A percentile compares a stretch with the other conserved stretches of the same genome.
Evolutionary conservation across 441 rosid species (phyloP).

Genomic region (Populus hybrid): DNA sequence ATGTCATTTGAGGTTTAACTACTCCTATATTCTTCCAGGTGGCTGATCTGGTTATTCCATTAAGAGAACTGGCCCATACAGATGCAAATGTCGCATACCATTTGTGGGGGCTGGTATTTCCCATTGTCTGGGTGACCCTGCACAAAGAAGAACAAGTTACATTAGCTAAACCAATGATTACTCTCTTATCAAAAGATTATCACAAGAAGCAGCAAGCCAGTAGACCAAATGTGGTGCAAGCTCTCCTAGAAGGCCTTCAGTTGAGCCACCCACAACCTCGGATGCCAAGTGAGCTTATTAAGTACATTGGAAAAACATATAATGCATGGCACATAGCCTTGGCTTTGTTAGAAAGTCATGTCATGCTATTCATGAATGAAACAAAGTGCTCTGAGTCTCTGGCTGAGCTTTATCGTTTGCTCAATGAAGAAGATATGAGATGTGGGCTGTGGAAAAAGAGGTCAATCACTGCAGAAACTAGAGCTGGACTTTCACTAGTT

Average conservation of each 20-base stretch:
- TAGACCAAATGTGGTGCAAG: slow-evolving; percentile 99
- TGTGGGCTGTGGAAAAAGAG: slow-evolving; percentile 98
- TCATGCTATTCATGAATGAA: slow-evolving; percentile 79
- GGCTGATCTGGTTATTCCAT: slow-evolving; percentile 82
- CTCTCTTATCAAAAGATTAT: slow-evolving; percentile 84
- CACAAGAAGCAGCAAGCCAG: slow-evolving; percentile 92
- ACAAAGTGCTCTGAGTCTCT: slow-evolving; percentile 89
- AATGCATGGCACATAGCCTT: slow-evolving; percentile 98
- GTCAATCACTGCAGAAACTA: too few relatives aligned
- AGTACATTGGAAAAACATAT: slow-evolving; percentile 93
- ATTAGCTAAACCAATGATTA: slow-evolving; percentile 89
- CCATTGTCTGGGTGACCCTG: slow-evolving; percentile 94
- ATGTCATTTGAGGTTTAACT: slow-evolving; percentile 1
- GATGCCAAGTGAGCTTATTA: slow-evolving; percentile 97
- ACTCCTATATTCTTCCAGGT: slow-evolving; percentile 49
- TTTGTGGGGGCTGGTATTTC: slow-evolving; percentile 97
- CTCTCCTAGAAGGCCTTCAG: slow-evolving; percentile 97
- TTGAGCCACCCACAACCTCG: slow-evolving; percentile 99
- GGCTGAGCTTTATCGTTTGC: slow-evolving; percentile 92
- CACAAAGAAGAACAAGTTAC: slow-evolving; percentile 83
- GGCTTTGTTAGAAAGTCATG: slow-evolving; percentile 92
- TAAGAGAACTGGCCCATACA: slow-evolving; percentile 90
- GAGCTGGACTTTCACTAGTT: slow-evolving; percentile 93
- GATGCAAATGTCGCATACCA: slow-evolving; percentile 98
- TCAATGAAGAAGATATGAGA: slow-evolving; percentile 98